phyloP scores from a whole-genome alignment of 208 protist species.

The Trypanosoma melophagium region DNA sequence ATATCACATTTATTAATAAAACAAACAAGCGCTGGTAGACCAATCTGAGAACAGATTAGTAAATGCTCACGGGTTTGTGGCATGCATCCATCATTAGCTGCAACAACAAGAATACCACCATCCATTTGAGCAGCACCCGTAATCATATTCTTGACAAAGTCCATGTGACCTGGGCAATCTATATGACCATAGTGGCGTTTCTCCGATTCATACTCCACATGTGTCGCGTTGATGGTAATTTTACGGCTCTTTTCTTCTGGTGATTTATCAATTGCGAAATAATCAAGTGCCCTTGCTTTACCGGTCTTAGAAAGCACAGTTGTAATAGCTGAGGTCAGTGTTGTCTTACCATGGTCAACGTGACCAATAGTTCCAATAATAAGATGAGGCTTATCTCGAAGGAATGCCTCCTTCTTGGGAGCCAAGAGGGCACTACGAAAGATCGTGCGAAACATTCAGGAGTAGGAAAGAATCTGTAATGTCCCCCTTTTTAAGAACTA shows the following conservation, averaged over 20 bases:
- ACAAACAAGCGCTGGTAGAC: conserved; percentile 95
- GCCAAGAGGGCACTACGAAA: conserved; percentile 46
- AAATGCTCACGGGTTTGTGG: conserved; percentile 99
- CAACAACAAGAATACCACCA: conserved; percentile 91
- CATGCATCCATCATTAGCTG: conserved; percentile 96
- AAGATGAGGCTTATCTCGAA: conserved; percentile 95
- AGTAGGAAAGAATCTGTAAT: neutral
- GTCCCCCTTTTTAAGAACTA: too few species aligned
- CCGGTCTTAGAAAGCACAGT: conserved; percentile 90
- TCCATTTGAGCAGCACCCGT: conserved; percentile 98
- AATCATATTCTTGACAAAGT: conserved; percentile 99
- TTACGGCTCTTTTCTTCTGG: conserved; percentile 99
- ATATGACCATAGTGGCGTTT: conserved; percentile 99
- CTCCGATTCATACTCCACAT: conserved; percentile 98
- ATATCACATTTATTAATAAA: conserved; percentile 99
- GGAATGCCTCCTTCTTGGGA: conserved; percentile 88
- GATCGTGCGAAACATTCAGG: conserved; percentile 43
- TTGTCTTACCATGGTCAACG: conserved; percentile 99
- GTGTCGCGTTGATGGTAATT: conserved; percentile 98
- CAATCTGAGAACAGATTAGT: conserved; percentile 97
- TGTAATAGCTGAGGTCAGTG: conserved; percentile 98
- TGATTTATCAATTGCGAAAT: conserved; percentile 99
- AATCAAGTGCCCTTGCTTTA: conserved; percentile 85
- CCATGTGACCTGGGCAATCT: conserved; percentile 99
- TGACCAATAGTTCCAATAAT: conserved; percentile 99